A percentile compares a stretch with the other conserved stretches of the same genome.
These are phyloP conservation scores for Kwoniella mangroviensis DNA, from an alignment of 768 basidiomycete genomes.

Conservation along the genomic window DNA sequence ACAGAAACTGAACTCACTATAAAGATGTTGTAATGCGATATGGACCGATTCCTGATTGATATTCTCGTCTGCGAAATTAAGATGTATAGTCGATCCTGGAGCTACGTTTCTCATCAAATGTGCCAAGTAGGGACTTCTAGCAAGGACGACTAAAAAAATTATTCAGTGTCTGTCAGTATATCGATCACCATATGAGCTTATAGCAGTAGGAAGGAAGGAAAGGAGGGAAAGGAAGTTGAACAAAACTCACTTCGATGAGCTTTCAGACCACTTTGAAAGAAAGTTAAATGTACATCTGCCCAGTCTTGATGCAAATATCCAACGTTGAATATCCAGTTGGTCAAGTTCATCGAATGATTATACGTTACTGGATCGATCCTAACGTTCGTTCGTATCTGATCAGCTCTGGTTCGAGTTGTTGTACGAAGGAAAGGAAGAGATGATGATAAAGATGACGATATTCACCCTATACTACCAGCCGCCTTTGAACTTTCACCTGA, in stretches of 20 bases:
- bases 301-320: constrained; percentile 43
- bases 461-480: constrained; percentile 18
- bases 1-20: constrained; percentile 58
- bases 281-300: constrained; percentile 43
- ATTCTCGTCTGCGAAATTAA: constrained; percentile 78
- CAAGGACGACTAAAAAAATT: constrained; percentile 71
- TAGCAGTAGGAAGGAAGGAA: too few species aligned
- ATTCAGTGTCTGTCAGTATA: too few species aligned
- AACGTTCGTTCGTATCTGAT: too few species aligned
- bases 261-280: constrained; percentile 37
- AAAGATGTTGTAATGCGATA: constrained; percentile 68
- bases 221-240: constrained; percentile 5
- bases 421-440: not conserved
- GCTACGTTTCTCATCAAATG: constrained; percentile 85
- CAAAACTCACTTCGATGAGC: constrained; percentile 51
- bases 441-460: not conserved
- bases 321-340: constrained; percentile 40
- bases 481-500: constrained; percentile 38
- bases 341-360: constrained; percentile 29
- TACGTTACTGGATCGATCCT: constrained; percentile 13
- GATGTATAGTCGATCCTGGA: constrained; percentile 66
- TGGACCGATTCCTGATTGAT: constrained; percentile 64
- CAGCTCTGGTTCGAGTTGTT: too few species aligned
- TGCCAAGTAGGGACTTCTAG: constrained; percentile 83
- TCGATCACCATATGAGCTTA: too few species aligned